phyloP scores from a whole-genome alignment of 164 flowering plant genomes.

The Buxus sempervirens region DNA sequence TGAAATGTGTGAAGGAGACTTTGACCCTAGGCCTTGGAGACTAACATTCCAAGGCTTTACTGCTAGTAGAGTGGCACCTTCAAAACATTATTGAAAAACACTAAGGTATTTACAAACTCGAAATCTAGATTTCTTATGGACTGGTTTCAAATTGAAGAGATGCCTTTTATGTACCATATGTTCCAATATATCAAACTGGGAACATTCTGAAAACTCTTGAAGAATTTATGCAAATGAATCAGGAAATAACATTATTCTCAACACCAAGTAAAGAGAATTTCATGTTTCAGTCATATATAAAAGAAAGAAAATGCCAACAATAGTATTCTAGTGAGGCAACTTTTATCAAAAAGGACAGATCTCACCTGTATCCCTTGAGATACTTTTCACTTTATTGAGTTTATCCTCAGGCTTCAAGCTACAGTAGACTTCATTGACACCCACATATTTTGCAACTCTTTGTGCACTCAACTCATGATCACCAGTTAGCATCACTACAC shows the following conservation, averaged over 20 bases:
- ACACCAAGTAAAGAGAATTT: background rate
- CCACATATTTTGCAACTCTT: constrained; percentile 91
- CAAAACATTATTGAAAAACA: too few relatives aligned
- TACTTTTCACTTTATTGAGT: constrained; percentile 75
- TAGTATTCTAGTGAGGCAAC: background rate
- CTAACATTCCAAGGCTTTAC: too few relatives aligned
- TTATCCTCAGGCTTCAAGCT: constrained; percentile 96
- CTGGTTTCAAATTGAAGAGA: background rate
- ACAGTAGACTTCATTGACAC: constrained; percentile 72
- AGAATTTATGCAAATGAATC: background rate
- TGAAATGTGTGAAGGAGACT: too few relatives aligned
- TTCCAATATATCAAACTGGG: background rate
- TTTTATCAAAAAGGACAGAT: constrained; percentile 1
- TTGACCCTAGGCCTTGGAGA: too few relatives aligned
- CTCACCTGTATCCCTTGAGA: constrained; percentile 74
- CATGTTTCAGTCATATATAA: background rate
- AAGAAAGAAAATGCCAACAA: background rate
- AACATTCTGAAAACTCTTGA: background rate
- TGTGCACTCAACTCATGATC: constrained; percentile 89
- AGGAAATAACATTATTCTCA: background rate
- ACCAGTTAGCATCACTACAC: constrained; percentile 93
- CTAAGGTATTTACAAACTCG: too few relatives aligned
- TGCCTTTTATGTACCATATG: background rate
- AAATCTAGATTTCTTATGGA: background rate
- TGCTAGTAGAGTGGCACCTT: too few relatives aligned